A percentile compares a stretch with the other conserved stretches of the same genome.
Conservation (phyloP, 768 basidiomycete genomes). For the Cubamyces sp. region DNA sequence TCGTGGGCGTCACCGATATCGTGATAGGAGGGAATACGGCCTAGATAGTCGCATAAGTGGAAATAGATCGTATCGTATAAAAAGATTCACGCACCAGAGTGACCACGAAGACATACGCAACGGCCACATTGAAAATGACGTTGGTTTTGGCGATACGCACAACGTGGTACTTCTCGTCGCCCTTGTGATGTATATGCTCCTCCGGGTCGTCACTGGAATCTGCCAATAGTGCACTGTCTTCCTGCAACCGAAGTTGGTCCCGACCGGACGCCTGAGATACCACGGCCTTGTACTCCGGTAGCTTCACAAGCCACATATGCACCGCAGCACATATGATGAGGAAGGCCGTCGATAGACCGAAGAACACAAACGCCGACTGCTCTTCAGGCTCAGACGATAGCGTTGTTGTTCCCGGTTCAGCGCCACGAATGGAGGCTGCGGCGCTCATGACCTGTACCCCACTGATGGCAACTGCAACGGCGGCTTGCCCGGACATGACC, state of each 20-base stretch:
- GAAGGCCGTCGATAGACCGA: constrained; percentile 69
- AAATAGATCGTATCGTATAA: background rate
- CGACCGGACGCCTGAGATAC: constrained; percentile 31
- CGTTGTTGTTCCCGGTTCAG: constrained; percentile 12
- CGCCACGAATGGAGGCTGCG: constrained; percentile 53
- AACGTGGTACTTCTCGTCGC: constrained; percentile 47
- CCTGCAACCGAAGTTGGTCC: constrained; percentile 3
- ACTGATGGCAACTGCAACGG: constrained; percentile 82
- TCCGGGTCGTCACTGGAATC: constrained; percentile 30
- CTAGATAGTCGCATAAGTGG: constrained; percentile 42
- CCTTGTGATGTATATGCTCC: constrained; percentile 28
- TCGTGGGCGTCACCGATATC: constrained; percentile 69
- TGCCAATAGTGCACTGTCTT: constrained; percentile 34
- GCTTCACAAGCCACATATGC: constrained; percentile 59
- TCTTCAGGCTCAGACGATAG: constrained; percentile 53
- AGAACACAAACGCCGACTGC: constrained; percentile 74
- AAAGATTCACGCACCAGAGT: constrained; percentile 63
- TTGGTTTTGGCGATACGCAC: constrained; percentile 66
- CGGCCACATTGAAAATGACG: constrained; percentile 67
- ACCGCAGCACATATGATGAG: constrained; percentile 56
- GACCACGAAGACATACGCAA: constrained; percentile 74
- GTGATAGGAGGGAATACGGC: constrained; percentile 89
- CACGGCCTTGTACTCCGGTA: constrained; percentile 61
- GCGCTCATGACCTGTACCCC: constrained; percentile 74
- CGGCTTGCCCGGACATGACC: constrained; percentile 84